Evolutionary conservation across 768 basidiomycete species (phyloP).

Genomic region (Coprinopsis cinerea): DNA sequence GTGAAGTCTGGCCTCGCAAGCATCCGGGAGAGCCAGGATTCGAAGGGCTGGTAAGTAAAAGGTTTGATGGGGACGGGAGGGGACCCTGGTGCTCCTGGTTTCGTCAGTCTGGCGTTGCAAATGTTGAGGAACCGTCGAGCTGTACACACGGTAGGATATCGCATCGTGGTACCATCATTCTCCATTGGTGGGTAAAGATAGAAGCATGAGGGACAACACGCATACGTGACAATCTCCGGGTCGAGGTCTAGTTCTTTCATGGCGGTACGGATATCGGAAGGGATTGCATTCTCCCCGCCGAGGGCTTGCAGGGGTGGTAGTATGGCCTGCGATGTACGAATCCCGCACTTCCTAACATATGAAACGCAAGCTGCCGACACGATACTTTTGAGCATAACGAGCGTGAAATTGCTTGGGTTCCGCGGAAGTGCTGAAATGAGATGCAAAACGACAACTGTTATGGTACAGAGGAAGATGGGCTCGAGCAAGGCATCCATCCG

Average conservation of each 20-base stretch:
- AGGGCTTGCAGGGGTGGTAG: background rate
- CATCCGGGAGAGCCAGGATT: background rate
- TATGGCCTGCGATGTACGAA: too few species aligned
- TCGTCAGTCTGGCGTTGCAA: background rate
- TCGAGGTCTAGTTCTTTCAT: background rate
- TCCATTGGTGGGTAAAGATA: background rate
- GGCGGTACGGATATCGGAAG: background rate
- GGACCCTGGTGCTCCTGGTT: background rate
- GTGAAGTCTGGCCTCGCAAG: conserved; percentile 7
- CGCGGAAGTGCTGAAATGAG: too few species aligned
- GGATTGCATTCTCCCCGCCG: background rate
- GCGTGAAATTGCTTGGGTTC: too few species aligned
- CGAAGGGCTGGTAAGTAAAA: background rate
- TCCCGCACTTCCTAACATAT: too few species aligned
- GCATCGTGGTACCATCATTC: background rate
- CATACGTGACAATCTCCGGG: background rate
- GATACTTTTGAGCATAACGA: too few species aligned
- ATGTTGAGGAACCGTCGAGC: background rate
- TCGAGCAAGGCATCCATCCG: too few species aligned
- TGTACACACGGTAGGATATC: background rate
- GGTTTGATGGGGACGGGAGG: background rate
- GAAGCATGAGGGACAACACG: background rate
- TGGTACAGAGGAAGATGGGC: too few species aligned
- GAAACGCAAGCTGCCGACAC: too few species aligned
- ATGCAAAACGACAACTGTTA: too few species aligned